phyloP scores from a whole-genome alignment of 345 rosid genomes.

The Carallia brachiata region DNA sequence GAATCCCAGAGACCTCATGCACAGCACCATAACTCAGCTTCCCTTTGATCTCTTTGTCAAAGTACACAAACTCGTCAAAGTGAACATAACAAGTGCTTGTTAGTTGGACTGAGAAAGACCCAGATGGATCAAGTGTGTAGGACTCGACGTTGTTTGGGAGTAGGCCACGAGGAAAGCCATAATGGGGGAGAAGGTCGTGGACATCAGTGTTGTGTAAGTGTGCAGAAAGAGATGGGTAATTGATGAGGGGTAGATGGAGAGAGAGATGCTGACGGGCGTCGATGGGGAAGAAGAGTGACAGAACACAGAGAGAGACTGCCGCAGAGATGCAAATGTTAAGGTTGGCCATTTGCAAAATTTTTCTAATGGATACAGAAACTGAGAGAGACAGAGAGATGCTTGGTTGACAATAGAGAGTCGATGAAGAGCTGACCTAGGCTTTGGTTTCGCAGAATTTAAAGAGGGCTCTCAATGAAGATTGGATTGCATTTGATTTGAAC shows the following conservation, averaged over 20 bases:
- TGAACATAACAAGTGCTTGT: constrained; percentile 48
- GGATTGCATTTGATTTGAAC: no score
- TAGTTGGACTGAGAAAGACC: constrained; percentile 52
- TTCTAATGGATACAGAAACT: no score
- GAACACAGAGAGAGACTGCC: constrained; percentile 13
- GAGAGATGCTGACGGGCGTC: constrained; percentile 22
- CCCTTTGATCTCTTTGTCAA: constrained; percentile 49
- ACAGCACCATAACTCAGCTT: constrained; percentile 62
- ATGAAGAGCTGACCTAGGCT: no score
- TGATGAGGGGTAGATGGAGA: constrained; percentile 1
- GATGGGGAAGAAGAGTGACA: constrained; percentile 23
- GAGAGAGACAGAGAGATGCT: no score
- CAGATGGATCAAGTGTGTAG: constrained; percentile 41
- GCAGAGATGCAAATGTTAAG: no score
- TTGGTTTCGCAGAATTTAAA: no score
- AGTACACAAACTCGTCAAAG: constrained; percentile 55
- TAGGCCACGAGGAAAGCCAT: constrained; percentile 71
- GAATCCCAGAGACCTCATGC: constrained; percentile 52
- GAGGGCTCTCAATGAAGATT: no score
- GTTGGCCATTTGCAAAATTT: no score
- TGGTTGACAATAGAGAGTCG: no score
- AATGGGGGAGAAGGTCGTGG: constrained; percentile 64
- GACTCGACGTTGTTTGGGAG: constrained; percentile 59
- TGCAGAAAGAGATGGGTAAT: constrained; percentile 1
- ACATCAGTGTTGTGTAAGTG: constrained; percentile 31